phyloP scores from a whole-genome alignment of 2,329 filamentous ascomycete genomes.

The Beauveria caledonica region DNA sequence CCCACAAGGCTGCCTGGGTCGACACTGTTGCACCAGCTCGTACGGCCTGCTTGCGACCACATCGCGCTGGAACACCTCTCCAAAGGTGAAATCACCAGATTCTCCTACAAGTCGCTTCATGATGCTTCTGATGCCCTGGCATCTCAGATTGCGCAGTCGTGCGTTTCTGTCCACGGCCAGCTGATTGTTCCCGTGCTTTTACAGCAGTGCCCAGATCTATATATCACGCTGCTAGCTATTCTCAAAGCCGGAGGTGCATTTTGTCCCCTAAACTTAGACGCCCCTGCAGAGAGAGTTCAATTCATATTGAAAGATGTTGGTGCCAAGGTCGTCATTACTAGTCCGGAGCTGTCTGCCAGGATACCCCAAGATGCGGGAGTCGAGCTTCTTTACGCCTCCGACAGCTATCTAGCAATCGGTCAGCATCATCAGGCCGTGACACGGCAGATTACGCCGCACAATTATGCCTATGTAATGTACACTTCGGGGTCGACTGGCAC shows the following conservation, averaged over 20 bases:
- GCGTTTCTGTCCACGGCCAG: conserved; percentile 18
- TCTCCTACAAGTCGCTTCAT: conserved; percentile 60
- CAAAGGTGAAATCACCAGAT: conserved; percentile 20
- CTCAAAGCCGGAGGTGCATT: conserved; percentile 79
- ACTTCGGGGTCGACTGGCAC: conserved; percentile 84
- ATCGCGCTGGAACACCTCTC: conserved; percentile 27
- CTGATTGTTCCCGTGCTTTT: conserved; percentile 67
- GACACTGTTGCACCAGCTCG: conserved; percentile 47
- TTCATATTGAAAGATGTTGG: conserved; percentile 76
- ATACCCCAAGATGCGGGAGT: conserved; percentile 27
- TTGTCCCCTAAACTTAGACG: conserved; percentile 73
- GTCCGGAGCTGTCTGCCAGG: conserved; percentile 34
- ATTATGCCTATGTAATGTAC: conserved; percentile 84
- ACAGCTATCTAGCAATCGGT: conserved; percentile 6
- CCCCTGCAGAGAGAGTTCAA: conserved; percentile 64
- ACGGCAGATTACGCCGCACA: conserved; percentile 22
- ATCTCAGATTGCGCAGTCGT: conserved; percentile 30
- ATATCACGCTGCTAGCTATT: conserved; percentile 68
- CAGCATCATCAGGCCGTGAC: neutral
- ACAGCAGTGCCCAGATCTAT: conserved; percentile 68
- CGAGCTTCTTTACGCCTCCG: conserved; percentile 30
- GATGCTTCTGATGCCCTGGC: conserved; percentile 48
- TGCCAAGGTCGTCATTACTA: conserved; percentile 61
- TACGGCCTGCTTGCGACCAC: conserved; percentile 31
- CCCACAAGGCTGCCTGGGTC: conserved; percentile 35